These are phyloP conservation scores for Ascoidea asiatica DNA, from an alignment of 805 yeast species.

Conservation along the genomic window DNA sequence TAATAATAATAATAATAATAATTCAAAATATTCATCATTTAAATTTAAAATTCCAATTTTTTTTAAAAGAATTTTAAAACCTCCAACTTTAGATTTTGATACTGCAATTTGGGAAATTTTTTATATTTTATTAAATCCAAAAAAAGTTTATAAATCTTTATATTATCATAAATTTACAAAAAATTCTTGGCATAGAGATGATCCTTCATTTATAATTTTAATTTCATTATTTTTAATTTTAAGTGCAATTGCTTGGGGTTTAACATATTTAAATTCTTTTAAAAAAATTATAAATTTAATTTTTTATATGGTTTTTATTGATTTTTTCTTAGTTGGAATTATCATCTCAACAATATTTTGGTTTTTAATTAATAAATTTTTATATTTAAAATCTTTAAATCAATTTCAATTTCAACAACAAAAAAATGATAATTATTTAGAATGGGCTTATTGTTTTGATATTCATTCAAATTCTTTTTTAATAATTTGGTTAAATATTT, in stretches of 20 bases:
- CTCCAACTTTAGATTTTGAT: slow-evolving; percentile 80
- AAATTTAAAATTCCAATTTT: slow-evolving; percentile 19
- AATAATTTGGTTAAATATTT: slow-evolving; percentile 63
- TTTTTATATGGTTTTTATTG: slow-evolving; percentile 73
- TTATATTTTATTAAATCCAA: slow-evolving; percentile 59
- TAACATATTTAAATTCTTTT: slow-evolving; percentile 58
- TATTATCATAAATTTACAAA: slow-evolving; percentile 74
- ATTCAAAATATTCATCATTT: slow-evolving; percentile 1
- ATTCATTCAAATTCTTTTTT: slow-evolving; percentile 87
- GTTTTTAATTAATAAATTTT: slow-evolving; percentile 53
- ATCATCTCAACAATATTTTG: slow-evolving; percentile 62
- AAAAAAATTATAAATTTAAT: slow-evolving; percentile 52
- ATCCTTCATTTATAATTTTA: slow-evolving; percentile 75
- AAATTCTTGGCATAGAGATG: slow-evolving; percentile 79
- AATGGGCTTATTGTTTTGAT: slow-evolving; percentile 93
- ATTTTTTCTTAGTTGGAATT: slow-evolving; percentile 60
- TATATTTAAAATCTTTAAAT: slow-evolving; percentile 13
- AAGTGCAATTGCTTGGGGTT: slow-evolving; percentile 85
- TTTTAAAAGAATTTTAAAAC: slow-evolving; percentile 40
- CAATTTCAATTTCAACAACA: slow-evolving; percentile 7
- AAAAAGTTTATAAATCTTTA: slow-evolving; percentile 67
- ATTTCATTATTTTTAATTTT: slow-evolving; percentile 51
- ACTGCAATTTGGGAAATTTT: slow-evolving; percentile 88
- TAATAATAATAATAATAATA: background rate
- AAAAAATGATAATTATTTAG: slow-evolving; percentile 31